Conservation (phyloP, 2,329 filamentous ascomycete species). For the Verticillium klebahnii region DNA sequence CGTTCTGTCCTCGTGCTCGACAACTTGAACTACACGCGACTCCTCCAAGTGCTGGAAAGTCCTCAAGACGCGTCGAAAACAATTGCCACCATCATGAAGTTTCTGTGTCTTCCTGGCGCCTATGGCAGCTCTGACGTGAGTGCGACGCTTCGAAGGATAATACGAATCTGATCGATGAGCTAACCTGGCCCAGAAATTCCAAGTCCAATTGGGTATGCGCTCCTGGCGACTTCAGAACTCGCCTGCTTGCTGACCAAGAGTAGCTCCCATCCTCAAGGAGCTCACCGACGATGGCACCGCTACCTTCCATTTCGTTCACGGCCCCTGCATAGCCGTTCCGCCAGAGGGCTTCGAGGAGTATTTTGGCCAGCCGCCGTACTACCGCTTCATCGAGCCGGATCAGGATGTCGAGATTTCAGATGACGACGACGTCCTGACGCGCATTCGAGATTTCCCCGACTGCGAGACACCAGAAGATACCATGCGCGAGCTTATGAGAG, state of each 20-base stretch:
- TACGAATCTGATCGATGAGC: conserved; percentile 7
- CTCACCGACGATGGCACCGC: conserved; percentile 39
- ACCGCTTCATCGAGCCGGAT: conserved; percentile 49
- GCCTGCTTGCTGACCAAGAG: conserved; percentile 16
- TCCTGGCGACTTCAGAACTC: not conserved
- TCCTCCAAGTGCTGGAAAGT: not conserved
- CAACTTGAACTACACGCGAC: not conserved
- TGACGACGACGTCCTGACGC: conserved; percentile 41
- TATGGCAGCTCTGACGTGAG: conserved; percentile 52
- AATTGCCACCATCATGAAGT: conserved; percentile 38
- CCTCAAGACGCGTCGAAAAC: not conserved
- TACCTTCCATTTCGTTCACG: conserved; percentile 47
- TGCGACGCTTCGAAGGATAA: conserved; percentile 9
- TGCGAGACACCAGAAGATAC: conserved; percentile 50
- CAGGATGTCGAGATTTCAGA: conserved; percentile 36
- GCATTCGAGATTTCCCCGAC: conserved; percentile 50
- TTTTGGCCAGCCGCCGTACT: conserved; percentile 51
- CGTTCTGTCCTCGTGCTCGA: not conserved
- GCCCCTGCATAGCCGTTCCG: conserved; percentile 42
- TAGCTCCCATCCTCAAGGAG: conserved; percentile 45
- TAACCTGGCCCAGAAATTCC: conserved; percentile 41
- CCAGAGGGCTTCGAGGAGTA: conserved; percentile 52
- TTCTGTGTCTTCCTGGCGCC: conserved; percentile 53
- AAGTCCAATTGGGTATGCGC: conserved; percentile 44
- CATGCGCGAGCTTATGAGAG: conserved; percentile 44